Conservation (phyloP, 2,329 filamentous ascomycete species). For the Bipolaris victoriae region DNA sequence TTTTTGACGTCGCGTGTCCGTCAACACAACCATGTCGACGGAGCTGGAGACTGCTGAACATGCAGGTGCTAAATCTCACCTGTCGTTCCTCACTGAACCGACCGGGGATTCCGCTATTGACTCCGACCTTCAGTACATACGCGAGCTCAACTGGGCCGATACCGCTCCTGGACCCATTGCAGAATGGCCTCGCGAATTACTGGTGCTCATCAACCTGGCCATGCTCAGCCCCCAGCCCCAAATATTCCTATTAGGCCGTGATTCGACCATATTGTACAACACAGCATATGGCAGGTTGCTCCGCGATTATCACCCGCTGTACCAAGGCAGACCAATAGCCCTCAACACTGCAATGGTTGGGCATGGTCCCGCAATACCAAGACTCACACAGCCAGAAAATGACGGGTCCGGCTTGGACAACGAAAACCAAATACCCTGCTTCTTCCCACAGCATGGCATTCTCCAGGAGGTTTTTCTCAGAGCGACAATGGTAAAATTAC, state of each 20-base stretch:
- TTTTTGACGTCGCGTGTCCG: neutral
- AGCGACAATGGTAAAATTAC: slow-evolving; percentile 7
- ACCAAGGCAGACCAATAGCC: slow-evolving; percentile 3
- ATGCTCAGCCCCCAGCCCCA: slow-evolving; percentile 6
- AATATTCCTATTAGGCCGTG: slow-evolving; percentile 4
- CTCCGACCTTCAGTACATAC: slow-evolving; percentile 4
- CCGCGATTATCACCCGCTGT: slow-evolving; percentile 5
- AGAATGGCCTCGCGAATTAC: slow-evolving; percentile 8
- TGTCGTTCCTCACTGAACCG: slow-evolving; percentile 4
- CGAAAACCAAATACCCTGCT: neutral
- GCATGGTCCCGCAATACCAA: neutral
- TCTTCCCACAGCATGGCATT: slow-evolving; percentile 3
- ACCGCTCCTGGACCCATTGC: slow-evolving; percentile 4
- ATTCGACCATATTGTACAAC: slow-evolving; percentile 7
- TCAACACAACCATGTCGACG: neutral
- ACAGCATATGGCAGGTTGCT: slow-evolving; percentile 6
- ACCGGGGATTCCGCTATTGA: slow-evolving; percentile 7
- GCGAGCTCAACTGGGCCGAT: slow-evolving; percentile 4
- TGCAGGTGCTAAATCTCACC: slow-evolving; percentile 1
- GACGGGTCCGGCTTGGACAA: neutral
- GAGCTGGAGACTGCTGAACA: slow-evolving; percentile 1
- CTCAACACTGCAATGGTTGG: slow-evolving; percentile 7
- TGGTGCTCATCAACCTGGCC: slow-evolving; percentile 6
- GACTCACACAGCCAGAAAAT: neutral
- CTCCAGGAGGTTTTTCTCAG: slow-evolving; percentile 5